These are phyloP conservation scores for Umbelopsis ramanniana DNA, from an alignment of 192 early-diverging fungal genomes.

Conservation along the genomic window DNA sequence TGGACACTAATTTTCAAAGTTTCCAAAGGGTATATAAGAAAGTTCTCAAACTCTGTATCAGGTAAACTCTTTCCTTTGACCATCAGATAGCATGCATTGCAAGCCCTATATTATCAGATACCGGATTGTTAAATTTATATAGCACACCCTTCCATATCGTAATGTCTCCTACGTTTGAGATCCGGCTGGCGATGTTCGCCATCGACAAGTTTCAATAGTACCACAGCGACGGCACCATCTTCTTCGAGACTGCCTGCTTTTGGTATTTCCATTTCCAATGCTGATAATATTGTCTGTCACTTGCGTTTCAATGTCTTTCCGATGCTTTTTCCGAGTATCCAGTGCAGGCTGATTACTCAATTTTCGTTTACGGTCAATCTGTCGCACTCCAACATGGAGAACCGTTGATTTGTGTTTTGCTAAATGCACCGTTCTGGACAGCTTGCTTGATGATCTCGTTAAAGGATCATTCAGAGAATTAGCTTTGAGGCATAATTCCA, in stretches of 20 bases:
- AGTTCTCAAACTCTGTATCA: background rate
- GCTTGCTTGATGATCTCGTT: background rate
- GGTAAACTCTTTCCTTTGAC: background rate
- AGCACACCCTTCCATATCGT: background rate
- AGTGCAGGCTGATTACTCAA: background rate
- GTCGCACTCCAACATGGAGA: background rate
- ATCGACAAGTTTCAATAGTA: constrained; percentile 23
- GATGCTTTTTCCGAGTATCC: background rate
- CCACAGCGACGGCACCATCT: constrained; percentile 30
- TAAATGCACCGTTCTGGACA: background rate
- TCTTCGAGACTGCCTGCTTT: background rate
- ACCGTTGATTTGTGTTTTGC: background rate
- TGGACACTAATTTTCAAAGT: background rate
- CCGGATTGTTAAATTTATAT: background rate
- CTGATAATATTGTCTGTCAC: background rate
- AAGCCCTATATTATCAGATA: background rate
- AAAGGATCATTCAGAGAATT: no score
- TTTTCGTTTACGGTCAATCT: background rate
- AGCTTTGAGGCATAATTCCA: no score
- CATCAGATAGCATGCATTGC: background rate
- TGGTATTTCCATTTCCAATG: background rate
- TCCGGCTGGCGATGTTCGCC: constrained; percentile 28
- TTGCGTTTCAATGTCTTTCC: background rate
- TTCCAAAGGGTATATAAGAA: background rate
- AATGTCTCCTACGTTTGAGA: constrained; percentile 17